phyloP scores from a whole-genome alignment of 768 basidiomycete species.

The Albatrellus ellisii region DNA sequence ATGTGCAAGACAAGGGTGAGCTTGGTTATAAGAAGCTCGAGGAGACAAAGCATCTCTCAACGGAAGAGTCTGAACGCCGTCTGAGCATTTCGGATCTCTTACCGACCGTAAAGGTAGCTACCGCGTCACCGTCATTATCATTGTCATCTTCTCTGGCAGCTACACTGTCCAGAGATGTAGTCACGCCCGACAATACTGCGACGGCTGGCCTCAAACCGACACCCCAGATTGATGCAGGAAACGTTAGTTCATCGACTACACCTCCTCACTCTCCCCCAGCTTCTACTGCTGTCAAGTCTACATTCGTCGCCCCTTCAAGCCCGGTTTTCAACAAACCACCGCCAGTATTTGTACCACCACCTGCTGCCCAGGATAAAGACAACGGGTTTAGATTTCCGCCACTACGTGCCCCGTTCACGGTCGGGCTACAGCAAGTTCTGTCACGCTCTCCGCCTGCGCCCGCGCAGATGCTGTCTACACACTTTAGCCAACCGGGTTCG shows the following conservation, averaged over 20 bases:
- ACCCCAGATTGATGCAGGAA: neutral
- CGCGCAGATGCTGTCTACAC: slow-evolving; percentile 26
- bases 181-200: too few species aligned
- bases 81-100: slow-evolving; percentile 54
- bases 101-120: too few species aligned
- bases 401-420: slow-evolving; percentile 30
- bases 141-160: too few species aligned
- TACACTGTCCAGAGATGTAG: too few species aligned
- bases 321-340: slow-evolving; percentile 50
- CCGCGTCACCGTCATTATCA: too few species aligned
- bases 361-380: slow-evolving; percentile 21
- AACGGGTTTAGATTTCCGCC: slow-evolving; percentile 23
- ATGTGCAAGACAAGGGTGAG: neutral
- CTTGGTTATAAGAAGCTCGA: neutral
- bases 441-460: slow-evolving; percentile 14
- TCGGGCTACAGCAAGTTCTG: slow-evolving; percentile 24
- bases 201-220: too few species aligned
- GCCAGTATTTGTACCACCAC: slow-evolving; percentile 33
- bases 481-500: slow-evolving; percentile 41
- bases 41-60: neutral
- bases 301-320: slow-evolving; percentile 23
- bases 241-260: slow-evolving; percentile 10
- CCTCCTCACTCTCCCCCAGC: slow-evolving; percentile 14
- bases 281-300: neutral
- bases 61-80: slow-evolving; percentile 20